These are phyloP conservation scores for Nitzschia putrida DNA, from an alignment of 108 stramenopile species.

Conservation along the genomic window DNA sequence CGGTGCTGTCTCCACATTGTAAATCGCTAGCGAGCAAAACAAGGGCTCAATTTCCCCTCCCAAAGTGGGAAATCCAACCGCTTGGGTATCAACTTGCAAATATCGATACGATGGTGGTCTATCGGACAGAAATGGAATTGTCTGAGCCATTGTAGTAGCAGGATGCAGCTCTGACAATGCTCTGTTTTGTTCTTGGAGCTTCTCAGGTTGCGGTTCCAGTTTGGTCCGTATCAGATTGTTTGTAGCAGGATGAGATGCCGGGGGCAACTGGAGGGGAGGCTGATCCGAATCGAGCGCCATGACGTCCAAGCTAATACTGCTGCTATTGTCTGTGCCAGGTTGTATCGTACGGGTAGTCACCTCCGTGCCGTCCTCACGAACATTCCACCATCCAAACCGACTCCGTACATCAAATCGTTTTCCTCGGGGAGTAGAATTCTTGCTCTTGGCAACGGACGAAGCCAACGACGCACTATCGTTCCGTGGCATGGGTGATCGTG, in stretches of 20 bases:
- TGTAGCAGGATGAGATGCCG: conserved; percentile 49
- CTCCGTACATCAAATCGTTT: conserved; percentile 32
- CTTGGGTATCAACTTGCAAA: conserved; percentile 85
- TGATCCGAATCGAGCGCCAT: background rate
- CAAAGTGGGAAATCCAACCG: conserved; percentile 81
- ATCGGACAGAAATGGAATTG: conserved; percentile 83
- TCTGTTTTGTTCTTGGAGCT: conserved; percentile 67
- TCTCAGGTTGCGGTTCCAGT: conserved; percentile 62
- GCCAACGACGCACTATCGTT: background rate
- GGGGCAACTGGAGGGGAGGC: conserved; percentile 43
- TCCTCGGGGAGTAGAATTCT: background rate
- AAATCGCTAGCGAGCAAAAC: conserved; percentile 83
- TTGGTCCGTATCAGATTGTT: conserved; percentile 56
- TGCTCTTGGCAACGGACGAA: background rate
- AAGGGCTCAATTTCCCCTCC: conserved; percentile 86
- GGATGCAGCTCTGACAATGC: conserved; percentile 69
- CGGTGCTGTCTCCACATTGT: conserved; percentile 75
- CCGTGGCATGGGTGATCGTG: background rate
- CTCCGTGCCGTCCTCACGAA: conserved; percentile 6
- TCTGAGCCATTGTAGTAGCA: conserved; percentile 66
- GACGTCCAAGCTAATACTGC: background rate
- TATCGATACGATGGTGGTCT: conserved; percentile 76
- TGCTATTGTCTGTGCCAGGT: background rate
- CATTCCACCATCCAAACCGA: conserved; percentile 50
- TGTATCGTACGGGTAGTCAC: background rate